These are phyloP conservation scores for Poa annua DNA, from an alignment of 176 grass and related monocot species.

Conservation along the genomic window DNA sequence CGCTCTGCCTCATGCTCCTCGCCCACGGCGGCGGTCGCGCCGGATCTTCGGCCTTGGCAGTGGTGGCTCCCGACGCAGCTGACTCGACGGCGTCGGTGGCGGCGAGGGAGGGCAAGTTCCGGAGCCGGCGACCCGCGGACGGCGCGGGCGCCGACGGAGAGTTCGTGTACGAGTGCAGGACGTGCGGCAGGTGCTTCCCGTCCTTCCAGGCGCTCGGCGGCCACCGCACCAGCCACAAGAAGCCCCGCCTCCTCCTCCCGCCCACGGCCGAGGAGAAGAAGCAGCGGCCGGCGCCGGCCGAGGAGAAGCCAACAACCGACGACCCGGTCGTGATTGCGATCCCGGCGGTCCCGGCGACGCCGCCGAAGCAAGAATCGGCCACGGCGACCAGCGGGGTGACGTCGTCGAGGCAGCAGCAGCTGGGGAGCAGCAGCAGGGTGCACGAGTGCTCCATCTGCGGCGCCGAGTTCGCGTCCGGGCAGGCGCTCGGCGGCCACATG, in stretches of 20 bases:
- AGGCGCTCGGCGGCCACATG: slow-evolving; percentile 96
- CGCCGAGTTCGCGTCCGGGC: slow-evolving; percentile 83
- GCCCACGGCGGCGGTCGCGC: slow-evolving; percentile 42
- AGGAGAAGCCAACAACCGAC: background rate
- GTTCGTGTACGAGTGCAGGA: slow-evolving; percentile 88
- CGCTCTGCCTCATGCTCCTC: slow-evolving; percentile 79
- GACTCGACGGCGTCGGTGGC: background rate
- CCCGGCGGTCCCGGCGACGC: background rate
- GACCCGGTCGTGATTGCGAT: slow-evolving; percentile 44
- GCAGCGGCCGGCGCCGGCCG: background rate
- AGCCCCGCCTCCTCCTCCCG: slow-evolving; percentile 46
- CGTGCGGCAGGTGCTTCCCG: slow-evolving; percentile 82
- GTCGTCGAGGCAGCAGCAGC: background rate
- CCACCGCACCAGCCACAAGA: slow-evolving; percentile 98
- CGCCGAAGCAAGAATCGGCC: slow-evolving; percentile 37
- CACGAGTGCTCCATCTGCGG: slow-evolving; percentile 93
- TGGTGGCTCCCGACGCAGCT: too few species aligned
- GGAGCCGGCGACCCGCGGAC: slow-evolving; percentile 43
- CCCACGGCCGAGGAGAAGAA: slow-evolving; percentile 25
- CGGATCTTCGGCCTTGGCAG: background rate
- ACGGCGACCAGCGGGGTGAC: background rate
- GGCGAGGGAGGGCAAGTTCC: slow-evolving; percentile 36
- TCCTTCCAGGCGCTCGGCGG: slow-evolving; percentile 98
- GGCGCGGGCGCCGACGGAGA: slow-evolving; percentile 42
- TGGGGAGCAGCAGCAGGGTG: slow-evolving; percentile 29